Conservation (phyloP, 192 early-diverging fungal genomes). For the Backusella sp. region DNA sequence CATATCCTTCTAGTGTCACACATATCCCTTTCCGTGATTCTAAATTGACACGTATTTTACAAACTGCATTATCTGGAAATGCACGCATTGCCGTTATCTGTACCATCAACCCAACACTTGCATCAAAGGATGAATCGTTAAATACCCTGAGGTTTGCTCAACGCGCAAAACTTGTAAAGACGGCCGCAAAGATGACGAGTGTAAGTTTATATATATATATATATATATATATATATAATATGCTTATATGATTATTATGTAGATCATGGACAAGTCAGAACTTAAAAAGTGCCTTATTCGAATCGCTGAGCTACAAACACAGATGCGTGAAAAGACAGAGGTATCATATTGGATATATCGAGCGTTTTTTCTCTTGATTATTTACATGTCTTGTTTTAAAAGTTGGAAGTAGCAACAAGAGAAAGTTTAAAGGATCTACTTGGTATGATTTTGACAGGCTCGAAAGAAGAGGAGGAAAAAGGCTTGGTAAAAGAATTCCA, state of each 20-base stretch:
- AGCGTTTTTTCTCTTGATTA: background rate
- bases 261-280: constrained; percentile 26
- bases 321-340: constrained; percentile 30
- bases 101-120: constrained; percentile 79
- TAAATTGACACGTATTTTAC: constrained; percentile 94
- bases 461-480: constrained; percentile 11
- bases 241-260: background rate
- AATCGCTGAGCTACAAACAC: constrained; percentile 25
- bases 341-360: background rate
- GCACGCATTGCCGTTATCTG: constrained; percentile 91
- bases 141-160: constrained; percentile 96
- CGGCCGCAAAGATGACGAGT: constrained; percentile 79
- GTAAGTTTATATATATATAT: constrained; percentile 23
- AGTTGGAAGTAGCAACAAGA: constrained; percentile 19
- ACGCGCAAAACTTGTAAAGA: constrained; percentile 84
- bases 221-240: background rate
- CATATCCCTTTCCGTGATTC: constrained; percentile 98
- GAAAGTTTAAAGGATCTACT: constrained; percentile 13
- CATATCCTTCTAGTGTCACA: constrained; percentile 23
- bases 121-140: constrained; percentile 82
- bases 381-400: background rate
- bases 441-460: constrained; percentile 20
- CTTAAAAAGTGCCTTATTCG: constrained; percentile 27
- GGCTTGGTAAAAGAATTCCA: background rate
- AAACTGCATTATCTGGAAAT: constrained; percentile 90